phyloP scores from a whole-genome alignment of 108 stramenopile genomes.

The Discostella stelligeroides region DNA sequence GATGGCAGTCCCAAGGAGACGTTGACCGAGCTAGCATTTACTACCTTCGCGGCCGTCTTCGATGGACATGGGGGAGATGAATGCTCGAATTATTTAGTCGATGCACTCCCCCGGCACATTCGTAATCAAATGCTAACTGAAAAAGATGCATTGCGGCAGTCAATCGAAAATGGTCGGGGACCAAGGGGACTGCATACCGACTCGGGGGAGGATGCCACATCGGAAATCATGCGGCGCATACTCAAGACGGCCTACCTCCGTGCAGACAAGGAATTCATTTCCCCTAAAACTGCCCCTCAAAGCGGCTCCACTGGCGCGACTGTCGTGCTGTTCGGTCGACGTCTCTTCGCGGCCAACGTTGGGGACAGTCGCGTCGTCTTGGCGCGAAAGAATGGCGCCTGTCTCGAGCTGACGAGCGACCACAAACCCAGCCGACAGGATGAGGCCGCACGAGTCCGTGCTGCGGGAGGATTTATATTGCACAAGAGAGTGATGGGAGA shows the following conservation, averaged over 20 bases:
- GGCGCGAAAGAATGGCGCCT: slow-evolving; percentile 88
- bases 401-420: slow-evolving; percentile 91
- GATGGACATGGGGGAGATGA: slow-evolving; percentile 97
- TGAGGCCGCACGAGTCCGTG: slow-evolving; percentile 92
- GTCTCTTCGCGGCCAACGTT: slow-evolving; percentile 95
- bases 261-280: slow-evolving; percentile 93
- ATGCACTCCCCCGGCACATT: slow-evolving; percentile 82
- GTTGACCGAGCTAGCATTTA: slow-evolving; percentile 82
- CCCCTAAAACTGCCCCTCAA: slow-evolving; percentile 81
- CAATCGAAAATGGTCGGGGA: slow-evolving; percentile 76
- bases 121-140: slow-evolving; percentile 82
- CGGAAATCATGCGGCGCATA: slow-evolving; percentile 88
- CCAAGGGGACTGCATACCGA: slow-evolving; percentile 62
- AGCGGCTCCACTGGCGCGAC: slow-evolving; percentile 96
- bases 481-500: slow-evolving; percentile 98
- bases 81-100: slow-evolving; percentile 90
- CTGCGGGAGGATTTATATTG: slow-evolving; percentile 95
- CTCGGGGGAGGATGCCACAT: slow-evolving; percentile 86
- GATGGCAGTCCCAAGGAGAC: slow-evolving; percentile 82
- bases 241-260: slow-evolving; percentile 87
- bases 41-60: slow-evolving; percentile 94
- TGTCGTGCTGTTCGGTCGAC: slow-evolving; percentile 86
- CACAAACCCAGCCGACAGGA: slow-evolving; percentile 97
- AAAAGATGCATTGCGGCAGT: slow-evolving; percentile 67
- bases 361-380: slow-evolving; percentile 95